Conservation (phyloP, 208 protist genomes). For the Trypanosoma cruzi region DNA sequence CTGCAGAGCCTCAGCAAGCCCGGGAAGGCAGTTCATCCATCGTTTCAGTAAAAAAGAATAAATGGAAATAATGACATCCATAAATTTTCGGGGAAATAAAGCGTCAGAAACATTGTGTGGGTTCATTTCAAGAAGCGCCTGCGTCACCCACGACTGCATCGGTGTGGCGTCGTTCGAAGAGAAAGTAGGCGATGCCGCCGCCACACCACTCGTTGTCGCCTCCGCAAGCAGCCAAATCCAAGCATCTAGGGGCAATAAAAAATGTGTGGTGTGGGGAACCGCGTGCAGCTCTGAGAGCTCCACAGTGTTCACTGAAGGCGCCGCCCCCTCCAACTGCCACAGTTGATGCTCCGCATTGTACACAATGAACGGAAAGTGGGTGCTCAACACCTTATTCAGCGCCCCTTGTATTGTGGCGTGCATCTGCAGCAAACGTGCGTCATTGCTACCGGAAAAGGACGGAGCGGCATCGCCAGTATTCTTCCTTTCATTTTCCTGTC, state of each 20-base stretch:
- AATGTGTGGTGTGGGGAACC: constrained; percentile 31
- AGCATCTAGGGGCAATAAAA: constrained; percentile 36
- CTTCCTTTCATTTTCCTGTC: neutral
- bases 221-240: constrained; percentile 52
- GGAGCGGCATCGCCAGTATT: neutral
- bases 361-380: constrained; percentile 33
- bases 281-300: constrained; percentile 31
- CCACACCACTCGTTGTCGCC: constrained; percentile 4
- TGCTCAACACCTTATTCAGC: constrained; percentile 13
- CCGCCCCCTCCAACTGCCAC: constrained; percentile 20
- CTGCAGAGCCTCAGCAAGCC: constrained; percentile 1
- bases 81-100: constrained; percentile 12
- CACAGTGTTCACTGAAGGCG: neutral
- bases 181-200: neutral
- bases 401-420: constrained; percentile 15
- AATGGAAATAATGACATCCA: constrained; percentile 1
- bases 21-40: constrained; percentile 23
- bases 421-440: neutral
- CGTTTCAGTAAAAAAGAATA: constrained; percentile 29
- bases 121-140: constrained; percentile 22
- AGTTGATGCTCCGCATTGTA: constrained; percentile 48
- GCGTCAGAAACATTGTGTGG: constrained; percentile 13
- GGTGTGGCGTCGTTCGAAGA: neutral
- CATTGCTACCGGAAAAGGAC: neutral
- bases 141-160: constrained; percentile 16